phyloP scores from a whole-genome alignment of 352 stramenopile species.

The Phytophthora pini region DNA sequence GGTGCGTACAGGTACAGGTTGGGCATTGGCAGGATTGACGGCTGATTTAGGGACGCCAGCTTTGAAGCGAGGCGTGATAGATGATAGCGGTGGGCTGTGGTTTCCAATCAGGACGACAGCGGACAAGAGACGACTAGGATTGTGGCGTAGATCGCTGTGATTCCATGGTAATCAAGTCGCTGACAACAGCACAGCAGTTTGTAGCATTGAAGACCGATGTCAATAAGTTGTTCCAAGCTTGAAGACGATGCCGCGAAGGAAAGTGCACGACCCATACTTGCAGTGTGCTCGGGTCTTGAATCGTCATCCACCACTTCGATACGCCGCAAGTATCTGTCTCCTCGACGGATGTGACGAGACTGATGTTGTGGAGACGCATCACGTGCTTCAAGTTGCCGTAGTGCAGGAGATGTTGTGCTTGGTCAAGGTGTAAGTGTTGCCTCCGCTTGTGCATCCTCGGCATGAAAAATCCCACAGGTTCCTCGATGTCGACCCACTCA shows the following conservation, averaged over 20 bases:
- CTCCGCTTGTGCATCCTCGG: constrained; percentile 46
- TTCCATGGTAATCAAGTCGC: constrained; percentile 42
- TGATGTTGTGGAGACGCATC: constrained; percentile 65
- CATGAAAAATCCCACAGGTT: constrained; percentile 58
- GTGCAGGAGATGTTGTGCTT: constrained; percentile 62
- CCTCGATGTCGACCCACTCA: constrained; percentile 72
- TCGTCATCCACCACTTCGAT: constrained; percentile 69
- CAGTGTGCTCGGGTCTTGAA: constrained; percentile 58
- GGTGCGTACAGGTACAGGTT: constrained; percentile 33
- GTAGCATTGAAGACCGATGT: constrained; percentile 44
- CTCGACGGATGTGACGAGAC: constrained; percentile 64
- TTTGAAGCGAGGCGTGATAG: not conserved
- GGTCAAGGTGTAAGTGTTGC: constrained; percentile 64
- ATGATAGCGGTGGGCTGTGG: constrained; percentile 9
- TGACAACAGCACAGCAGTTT: constrained; percentile 42
- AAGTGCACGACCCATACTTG: constrained; percentile 79
- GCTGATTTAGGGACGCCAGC: not conserved
- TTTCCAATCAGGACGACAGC: not conserved
- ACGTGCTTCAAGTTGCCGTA: constrained; percentile 60
- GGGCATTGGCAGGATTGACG: not conserved
- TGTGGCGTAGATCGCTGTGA: not conserved
- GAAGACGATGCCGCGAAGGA: constrained; percentile 41
- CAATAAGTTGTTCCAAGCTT: constrained; percentile 54
- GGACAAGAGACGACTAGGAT: constrained; percentile 5
- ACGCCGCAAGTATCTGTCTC: constrained; percentile 37